Conservation (phyloP, 331 rosid species). For the Malus hybrid region DNA sequence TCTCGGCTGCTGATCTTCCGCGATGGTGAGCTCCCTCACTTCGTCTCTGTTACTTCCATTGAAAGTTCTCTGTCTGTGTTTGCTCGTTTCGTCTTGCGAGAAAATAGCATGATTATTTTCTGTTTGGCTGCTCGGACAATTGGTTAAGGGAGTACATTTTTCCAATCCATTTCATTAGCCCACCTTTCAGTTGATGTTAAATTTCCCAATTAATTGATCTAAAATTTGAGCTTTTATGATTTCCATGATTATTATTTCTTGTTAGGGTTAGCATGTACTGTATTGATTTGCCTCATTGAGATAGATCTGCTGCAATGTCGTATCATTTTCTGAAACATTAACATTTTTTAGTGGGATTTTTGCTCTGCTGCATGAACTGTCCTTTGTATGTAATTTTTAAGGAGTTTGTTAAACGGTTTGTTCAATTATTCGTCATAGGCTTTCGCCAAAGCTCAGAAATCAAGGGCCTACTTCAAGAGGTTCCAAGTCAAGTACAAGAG, state of each 20-base stretch:
- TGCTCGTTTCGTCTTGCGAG: too few relatives aligned
- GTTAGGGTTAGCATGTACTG: too few relatives aligned
- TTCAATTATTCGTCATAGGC: constrained; percentile 16
- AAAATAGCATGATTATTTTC: too few relatives aligned
- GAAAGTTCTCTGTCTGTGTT: too few relatives aligned
- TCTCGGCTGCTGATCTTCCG: background rate
- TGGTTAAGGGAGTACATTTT: too few relatives aligned
- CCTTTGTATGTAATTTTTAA: background rate
- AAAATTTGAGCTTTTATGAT: too few relatives aligned
- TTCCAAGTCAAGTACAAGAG: constrained; percentile 68
- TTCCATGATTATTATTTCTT: too few relatives aligned
- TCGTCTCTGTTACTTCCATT: background rate
- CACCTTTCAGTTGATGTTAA: too few relatives aligned
- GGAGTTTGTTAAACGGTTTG: background rate
- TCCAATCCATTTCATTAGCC: too few relatives aligned
- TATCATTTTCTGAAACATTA: background rate
- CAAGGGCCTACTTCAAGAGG: constrained; percentile 59
- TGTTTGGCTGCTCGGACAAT: too few relatives aligned
- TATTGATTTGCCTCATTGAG: too few relatives aligned
- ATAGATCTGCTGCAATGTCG: background rate
- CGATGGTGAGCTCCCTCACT: background rate
- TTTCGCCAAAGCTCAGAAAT: constrained; percentile 46
- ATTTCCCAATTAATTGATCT: too few relatives aligned
- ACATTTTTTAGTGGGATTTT: background rate
- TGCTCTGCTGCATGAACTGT: background rate